Percentiles rank a stretch among this genome's conserved stretches.
Conservation (phyloP, 1,284 basidiomycete species). For the Melampsora abietis-canadensis region DNA sequence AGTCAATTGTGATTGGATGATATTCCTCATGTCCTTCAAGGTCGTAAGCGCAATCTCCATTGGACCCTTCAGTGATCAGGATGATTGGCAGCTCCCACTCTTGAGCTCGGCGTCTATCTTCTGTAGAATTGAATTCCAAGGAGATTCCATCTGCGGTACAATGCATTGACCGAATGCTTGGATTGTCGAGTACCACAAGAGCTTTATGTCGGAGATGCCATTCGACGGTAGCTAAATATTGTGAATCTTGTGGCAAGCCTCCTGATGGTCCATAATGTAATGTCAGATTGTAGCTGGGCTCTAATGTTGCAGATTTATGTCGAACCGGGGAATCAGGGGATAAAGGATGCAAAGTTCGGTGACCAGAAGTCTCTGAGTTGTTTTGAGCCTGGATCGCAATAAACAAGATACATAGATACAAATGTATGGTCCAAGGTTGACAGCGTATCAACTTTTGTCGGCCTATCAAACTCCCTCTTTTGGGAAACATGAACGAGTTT, state of each 20-base stretch:
- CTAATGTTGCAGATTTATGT: slow-evolving; percentile 11
- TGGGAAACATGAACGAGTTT: no score
- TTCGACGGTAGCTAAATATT: slow-evolving; percentile 24
- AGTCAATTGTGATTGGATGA: slow-evolving; percentile 24
- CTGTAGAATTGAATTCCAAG: slow-evolving; percentile 17
- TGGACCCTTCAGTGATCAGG: slow-evolving; percentile 22
- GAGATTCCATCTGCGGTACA: slow-evolving; percentile 34
- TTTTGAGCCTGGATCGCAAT: slow-evolving; percentile 2
- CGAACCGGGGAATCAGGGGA: slow-evolving; percentile 11
- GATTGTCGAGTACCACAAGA: slow-evolving; percentile 26
- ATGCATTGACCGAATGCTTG: slow-evolving; percentile 14
- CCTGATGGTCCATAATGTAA: slow-evolving; percentile 25
- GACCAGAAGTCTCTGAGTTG: background rate
- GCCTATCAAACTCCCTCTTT: no score
- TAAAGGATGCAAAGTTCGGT: slow-evolving; percentile 28
- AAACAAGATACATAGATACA: background rate
- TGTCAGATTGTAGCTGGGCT: slow-evolving; percentile 13
- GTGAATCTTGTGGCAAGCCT: background rate
- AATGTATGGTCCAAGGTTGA: no score
- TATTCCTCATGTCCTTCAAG: slow-evolving; percentile 19
- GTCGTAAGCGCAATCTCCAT: slow-evolving; percentile 26
- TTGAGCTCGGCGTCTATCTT: background rate
- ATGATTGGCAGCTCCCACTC: slow-evolving; percentile 35
- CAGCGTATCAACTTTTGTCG: no score
- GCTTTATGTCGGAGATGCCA: slow-evolving; percentile 31